phyloP scores from a whole-genome alignment of 768 basidiomycete species.

The Lactarius vividus region DNA sequence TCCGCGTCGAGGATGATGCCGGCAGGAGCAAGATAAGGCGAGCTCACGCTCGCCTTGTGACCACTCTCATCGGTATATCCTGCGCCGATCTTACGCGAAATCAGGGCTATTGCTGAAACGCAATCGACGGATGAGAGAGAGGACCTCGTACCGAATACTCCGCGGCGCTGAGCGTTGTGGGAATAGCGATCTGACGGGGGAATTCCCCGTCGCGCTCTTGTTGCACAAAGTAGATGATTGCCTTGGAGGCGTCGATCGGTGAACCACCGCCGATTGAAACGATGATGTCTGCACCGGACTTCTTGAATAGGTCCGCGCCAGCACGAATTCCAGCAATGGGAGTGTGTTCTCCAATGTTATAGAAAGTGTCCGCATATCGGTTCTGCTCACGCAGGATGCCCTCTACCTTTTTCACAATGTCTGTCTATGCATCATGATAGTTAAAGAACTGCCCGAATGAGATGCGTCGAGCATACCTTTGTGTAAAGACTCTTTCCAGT shows the following conservation, averaged over 20 bases:
- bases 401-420: slow-evolving; percentile 56
- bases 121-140: neutral
- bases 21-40: slow-evolving; percentile 59
- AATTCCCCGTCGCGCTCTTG: slow-evolving; percentile 52
- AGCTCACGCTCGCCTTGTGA: slow-evolving; percentile 55
- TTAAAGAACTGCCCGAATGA: neutral
- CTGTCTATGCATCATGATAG: slow-evolving; percentile 43
- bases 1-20: slow-evolving; percentile 79
- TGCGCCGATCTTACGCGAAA: slow-evolving; percentile 49
- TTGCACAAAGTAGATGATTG: slow-evolving; percentile 62
- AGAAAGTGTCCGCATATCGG: slow-evolving; percentile 68
- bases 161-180: slow-evolving; percentile 78
- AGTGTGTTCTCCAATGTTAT: slow-evolving; percentile 69
- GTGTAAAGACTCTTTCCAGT: slow-evolving; percentile 67
- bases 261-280: slow-evolving; percentile 79
- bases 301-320: slow-evolving; percentile 54
- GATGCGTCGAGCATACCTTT: slow-evolving; percentile 44
- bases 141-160: slow-evolving; percentile 57
- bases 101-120: neutral
- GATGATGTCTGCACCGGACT: slow-evolving; percentile 61
- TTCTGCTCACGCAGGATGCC: slow-evolving; percentile 51
- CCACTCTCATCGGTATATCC: slow-evolving; percentile 73
- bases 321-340: slow-evolving; percentile 64
- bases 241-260: slow-evolving; percentile 75
- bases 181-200: slow-evolving; percentile 70